phyloP scores from a whole-genome alignment of 2,329 filamentous ascomycete genomes.

The Trichophyton schoenleinii region DNA sequence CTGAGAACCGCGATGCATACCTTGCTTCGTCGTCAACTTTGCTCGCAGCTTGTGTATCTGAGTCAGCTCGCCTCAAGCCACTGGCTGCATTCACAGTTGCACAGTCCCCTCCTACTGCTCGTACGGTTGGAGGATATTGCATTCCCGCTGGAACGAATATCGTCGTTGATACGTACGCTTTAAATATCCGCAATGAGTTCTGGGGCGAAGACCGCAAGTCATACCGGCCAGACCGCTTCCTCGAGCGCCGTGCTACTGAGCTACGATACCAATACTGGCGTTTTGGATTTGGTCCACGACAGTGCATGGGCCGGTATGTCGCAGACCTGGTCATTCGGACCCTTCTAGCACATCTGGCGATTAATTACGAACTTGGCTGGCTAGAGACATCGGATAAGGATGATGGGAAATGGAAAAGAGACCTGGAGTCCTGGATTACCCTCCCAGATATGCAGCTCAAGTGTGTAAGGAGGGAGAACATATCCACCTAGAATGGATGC shows the following conservation, averaged over 20 bases:
- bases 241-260: background rate
- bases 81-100: constrained; percentile 32
- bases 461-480: background rate
- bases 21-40: constrained; percentile 17
- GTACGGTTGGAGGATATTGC: constrained; percentile 24
- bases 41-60: constrained; percentile 27
- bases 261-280: constrained; percentile 5
- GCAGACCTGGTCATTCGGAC: background rate
- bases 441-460: background rate
- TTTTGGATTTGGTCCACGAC: constrained; percentile 6
- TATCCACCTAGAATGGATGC: background rate
- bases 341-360: background rate
- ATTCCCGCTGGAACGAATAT: constrained; percentile 31
- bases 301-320: constrained; percentile 4
- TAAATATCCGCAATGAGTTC: constrained; percentile 30
- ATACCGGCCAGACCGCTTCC: constrained; percentile 25
- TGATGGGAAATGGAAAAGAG: background rate
- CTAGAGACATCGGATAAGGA: background rate
- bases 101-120: constrained; percentile 27
- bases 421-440: background rate
- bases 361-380: background rate
- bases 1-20: constrained; percentile 16
- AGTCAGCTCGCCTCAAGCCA: constrained; percentile 30
- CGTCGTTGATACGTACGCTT: constrained; percentile 33
- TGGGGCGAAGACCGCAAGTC: constrained; percentile 28